These are phyloP conservation scores for Alternaria sp. DNA, from an alignment of 2,329 filamentous ascomycete genomes.

Conservation along the genomic window DNA sequence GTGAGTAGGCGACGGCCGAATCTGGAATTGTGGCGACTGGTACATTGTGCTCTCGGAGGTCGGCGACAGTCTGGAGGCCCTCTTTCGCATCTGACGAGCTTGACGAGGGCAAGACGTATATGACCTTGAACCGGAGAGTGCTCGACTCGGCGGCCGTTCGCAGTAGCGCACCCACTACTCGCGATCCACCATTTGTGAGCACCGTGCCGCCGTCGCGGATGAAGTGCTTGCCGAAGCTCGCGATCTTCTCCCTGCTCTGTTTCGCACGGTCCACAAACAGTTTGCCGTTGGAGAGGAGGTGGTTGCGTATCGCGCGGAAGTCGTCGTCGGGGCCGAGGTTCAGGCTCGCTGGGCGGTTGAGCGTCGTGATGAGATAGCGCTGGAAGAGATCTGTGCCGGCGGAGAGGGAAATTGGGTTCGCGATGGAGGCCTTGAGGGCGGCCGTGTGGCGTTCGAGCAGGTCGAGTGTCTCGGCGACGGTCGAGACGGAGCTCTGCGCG, in stretches of 20 bases:
- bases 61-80: slow-evolving; percentile 72
- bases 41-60: slow-evolving; percentile 75
- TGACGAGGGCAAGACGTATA: slow-evolving; percentile 64
- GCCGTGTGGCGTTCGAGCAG: slow-evolving; percentile 79
- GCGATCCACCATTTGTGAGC: slow-evolving; percentile 87
- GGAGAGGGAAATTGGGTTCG: slow-evolving; percentile 89
- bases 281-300: slow-evolving; percentile 83
- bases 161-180: slow-evolving; percentile 81
- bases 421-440: slow-evolving; percentile 76
- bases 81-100: slow-evolving; percentile 57
- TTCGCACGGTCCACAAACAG: slow-evolving; percentile 88
- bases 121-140: slow-evolving; percentile 76
- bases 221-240: slow-evolving; percentile 77
- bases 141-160: slow-evolving; percentile 73
- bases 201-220: slow-evolving; percentile 80
- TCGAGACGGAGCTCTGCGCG: slow-evolving; percentile 77
- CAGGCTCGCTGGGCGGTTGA: slow-evolving; percentile 59
- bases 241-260: slow-evolving; percentile 82
- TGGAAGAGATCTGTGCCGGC: slow-evolving; percentile 96
- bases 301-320: slow-evolving; percentile 82
- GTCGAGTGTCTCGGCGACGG: slow-evolving; percentile 92
- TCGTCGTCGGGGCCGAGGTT: slow-evolving; percentile 62
- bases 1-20: slow-evolving; percentile 77
- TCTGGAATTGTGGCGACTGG: slow-evolving; percentile 82
- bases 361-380: slow-evolving; percentile 82